Base-by-base conservation (phyloP, 768 basidiomycete species). In the Suillus sp. region DNA sequence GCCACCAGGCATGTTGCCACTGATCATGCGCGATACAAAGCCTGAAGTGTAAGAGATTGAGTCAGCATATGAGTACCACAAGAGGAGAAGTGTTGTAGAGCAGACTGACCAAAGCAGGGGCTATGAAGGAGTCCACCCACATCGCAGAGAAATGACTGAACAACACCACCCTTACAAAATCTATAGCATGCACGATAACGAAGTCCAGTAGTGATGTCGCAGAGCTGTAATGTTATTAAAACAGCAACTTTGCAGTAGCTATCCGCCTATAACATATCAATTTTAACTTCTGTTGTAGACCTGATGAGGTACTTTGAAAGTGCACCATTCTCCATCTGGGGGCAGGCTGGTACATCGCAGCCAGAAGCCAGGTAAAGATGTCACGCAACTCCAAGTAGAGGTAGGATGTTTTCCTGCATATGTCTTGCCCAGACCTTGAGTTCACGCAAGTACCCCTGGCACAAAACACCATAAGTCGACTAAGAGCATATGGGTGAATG, bases 71-170 rank as follows among this genome's bases (percentile, higher is more conserved):
- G n/a, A n/a, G n/a, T n/a, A n/a, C n/a, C n/a, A n/a, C n/a, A n/a
- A n/a, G n/a, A n/a, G n/a, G n/a, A n/a, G n/a, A n/a, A n/a, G n/a
- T n/a, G n/a, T n/a, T 35, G 20, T 25, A 14, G 32, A 58, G 43
- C 35, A 43, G 16, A 74, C 83, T 69, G 67, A 86, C 87, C 57
- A 80, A 81, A 51, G 80, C 75, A 53, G 82, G 77, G 62, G 70
- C 80, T 45, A 85, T 68, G 61, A 89, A 71, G 6, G 84, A 78
- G 60, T 82, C 81, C 55, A 88, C 78, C 89, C 90, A 92, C 48
- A 88, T 77, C 25, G 84, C 78, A 6, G 90, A 87, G 72, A 90
- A 90, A 69, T 91, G 88, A 25, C 85, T 77, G 68, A 93, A 86
- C 38, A 92, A 67, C 48, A 90, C 79, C 35, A 90, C 87, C 58